These are phyloP conservation scores for Aaosphaeria arxii DNA, from an alignment of 2,329 filamentous ascomycete genomes.

Conservation along the genomic window DNA sequence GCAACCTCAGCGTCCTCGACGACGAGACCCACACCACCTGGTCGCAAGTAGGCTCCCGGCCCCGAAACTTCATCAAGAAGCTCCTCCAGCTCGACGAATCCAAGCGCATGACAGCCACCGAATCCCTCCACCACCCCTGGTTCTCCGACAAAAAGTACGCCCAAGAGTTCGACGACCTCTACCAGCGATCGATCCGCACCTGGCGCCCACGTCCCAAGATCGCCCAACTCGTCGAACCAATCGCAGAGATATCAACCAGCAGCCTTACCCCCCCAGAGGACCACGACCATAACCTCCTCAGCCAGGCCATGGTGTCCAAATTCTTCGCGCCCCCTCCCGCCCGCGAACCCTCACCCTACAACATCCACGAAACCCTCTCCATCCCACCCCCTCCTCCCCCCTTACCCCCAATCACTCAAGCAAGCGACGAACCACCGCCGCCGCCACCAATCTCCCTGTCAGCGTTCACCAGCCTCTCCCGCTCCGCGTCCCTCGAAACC, in stretches of 20 bases:
- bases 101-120: conserved; percentile 50
- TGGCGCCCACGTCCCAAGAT: conserved; percentile 47
- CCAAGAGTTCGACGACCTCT: conserved; percentile 48
- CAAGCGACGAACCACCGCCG: no score
- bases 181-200: conserved; percentile 45
- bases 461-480: no score
- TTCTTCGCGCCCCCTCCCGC: conserved; percentile 7
- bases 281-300: neutral
- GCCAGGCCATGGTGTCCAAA: conserved; percentile 5
- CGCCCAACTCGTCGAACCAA: conserved; percentile 25
- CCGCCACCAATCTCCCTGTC: no score
- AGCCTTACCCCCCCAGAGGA: neutral
- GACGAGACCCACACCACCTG: conserved; percentile 37
- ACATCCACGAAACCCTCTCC: no score
- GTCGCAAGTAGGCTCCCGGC: conserved; percentile 40
- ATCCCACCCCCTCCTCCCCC: no score
- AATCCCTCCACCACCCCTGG: conserved; percentile 56
- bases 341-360: neutral
- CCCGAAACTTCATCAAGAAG: conserved; percentile 53
- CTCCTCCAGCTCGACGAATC: conserved; percentile 52
- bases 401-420: no score
- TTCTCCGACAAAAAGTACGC: conserved; percentile 52
- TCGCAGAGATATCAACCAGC: neutral
- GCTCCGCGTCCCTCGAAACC: no score
- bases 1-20: conserved; percentile 47